Base-by-base conservation (phyloP, 495 filamentous ascomycete genomes). In the Hamigera avellanea region DNA sequence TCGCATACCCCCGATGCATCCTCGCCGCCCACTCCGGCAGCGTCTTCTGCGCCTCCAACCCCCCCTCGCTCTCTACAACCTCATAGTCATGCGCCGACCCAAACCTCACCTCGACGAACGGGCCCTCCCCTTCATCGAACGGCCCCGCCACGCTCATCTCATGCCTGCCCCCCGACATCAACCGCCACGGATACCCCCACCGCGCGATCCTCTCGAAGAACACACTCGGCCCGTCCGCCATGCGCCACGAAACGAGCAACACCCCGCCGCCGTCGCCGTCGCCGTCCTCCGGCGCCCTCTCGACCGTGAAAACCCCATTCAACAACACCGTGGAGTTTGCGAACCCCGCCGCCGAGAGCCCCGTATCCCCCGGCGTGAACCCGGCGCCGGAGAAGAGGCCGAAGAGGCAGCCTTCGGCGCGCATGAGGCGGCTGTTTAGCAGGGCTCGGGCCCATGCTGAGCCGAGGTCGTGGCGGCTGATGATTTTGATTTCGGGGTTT, bases 161-260 rank as follows among this genome's bases (percentile, higher is more conserved):
- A 46, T 56, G 52, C 23, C 54, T 40, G 8, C 56, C 52, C 1
- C 52, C 50, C 2, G 48, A 53, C 56, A 60, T 54, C 37, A 58
- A 35, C 2, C 59, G 56, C 46, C 50, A 62, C 17, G 56, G 54
- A 45, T 56, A 59, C 15, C 56, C 56, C 50, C 52, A 60, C 0
- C 34, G 36, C 0, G 52, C 33, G 29, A 60, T 52, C 33, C 30
- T 45, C 27, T 60, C 56, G 26, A 58, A 62, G 34, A 60, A 54
- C 10, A 35, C 5, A 2, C 54, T 44, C 17, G 42, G 41, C 4
- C 17, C 38, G 21, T 52, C 42, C 0, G 58, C 32, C 16, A 59
- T 40, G 1, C n/a, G 27, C 54, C 51, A 53, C 0, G 43, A 40
- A n/a, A 52, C 30, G 1, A 59, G 43, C 1, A 62, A 33, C 1